phyloP scores from a whole-genome alignment of 192 early-diverging fungal species.

The Rhizoclosmatium globosum region DNA sequence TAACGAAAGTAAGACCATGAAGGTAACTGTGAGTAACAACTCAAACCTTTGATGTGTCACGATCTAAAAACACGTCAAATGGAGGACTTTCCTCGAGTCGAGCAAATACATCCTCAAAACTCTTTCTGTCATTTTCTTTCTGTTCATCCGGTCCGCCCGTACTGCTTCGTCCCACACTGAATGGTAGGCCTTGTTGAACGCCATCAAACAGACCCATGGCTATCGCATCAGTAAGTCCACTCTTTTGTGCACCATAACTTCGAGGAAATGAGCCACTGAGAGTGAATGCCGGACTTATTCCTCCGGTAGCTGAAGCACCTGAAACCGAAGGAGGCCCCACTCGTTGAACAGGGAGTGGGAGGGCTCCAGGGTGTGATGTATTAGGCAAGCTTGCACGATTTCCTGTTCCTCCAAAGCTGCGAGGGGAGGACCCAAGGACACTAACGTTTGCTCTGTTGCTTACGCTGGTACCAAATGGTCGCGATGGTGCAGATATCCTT shows the following conservation, averaged over 20 bases:
- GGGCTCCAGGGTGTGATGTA: not conserved
- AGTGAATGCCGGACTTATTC: constrained; percentile 16
- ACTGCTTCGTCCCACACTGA: not conserved
- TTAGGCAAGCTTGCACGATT: not conserved
- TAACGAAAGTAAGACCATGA: not conserved
- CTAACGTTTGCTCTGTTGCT: too few relatives aligned
- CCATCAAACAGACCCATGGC: constrained; percentile 33
- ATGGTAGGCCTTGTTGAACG: constrained; percentile 12
- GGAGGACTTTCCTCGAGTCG: constrained; percentile 33
- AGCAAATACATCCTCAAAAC: constrained; percentile 16
- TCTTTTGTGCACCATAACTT: not conserved
- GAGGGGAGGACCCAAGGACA: constrained; percentile 4
- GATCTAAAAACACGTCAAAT: constrained; percentile 16
- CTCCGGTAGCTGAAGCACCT: not conserved
- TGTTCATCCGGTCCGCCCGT: not conserved
- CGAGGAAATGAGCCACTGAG: constrained; percentile 23
- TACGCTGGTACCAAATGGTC: too few relatives aligned
- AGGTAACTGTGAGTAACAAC: not conserved
- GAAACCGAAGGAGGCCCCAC: not conserved
- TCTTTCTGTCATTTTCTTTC: not conserved
- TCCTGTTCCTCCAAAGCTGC: constrained; percentile 6
- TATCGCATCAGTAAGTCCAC: constrained; percentile 31
- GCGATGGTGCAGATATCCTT: not conserved
- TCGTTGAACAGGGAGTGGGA: not conserved
- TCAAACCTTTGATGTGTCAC: not conserved